Evolutionary conservation across 106 monocot genomes (phyloP), one percentile per base, ranked within the genome.

Genomic region (Dendrobium nobile): DNA sequence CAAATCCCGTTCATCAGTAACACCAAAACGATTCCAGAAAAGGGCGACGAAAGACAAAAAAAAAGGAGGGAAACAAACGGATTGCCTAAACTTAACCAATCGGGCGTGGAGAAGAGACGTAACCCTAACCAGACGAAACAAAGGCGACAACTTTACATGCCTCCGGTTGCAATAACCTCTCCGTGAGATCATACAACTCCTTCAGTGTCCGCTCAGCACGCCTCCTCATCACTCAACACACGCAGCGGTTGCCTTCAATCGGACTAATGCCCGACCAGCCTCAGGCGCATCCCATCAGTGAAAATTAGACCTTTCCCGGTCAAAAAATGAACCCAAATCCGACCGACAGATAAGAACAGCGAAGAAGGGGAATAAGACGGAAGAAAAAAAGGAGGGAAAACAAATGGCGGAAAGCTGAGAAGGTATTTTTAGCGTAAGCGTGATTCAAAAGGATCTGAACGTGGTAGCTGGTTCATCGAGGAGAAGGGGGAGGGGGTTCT

Each of bases 151-250:
- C 16, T 77, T 82, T 47, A 90, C 88, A 80, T 88, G 86, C 88
- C 90, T 86, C 79, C 79, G 59, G 55, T 72, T 82, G 55, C 24
- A 68, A 33, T n/a, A 88, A 78, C 79, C 26, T 78, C 28, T 77
- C 20, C 4, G 82, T 88, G 68, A 33, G 67, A 75, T 83, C 88
- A 79, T 90, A 88, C 41, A 93, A 77, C 41, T 88, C 85, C 84
- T 78, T 84, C 80, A 93, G 22, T 24, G 41, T 68, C 67, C 79
- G 73, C 74, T 77, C 82, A 22, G 56, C 67, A 5, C 82, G 77
- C 47, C 78, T 88, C 82, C 67, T 84, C 88, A 86, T 86, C 79
- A 27, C 75, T 70, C 70, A 70, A 74, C 79, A 43, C 73, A 24
- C 78, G 59, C 0, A 31, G 33, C 28, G 48, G 44, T 68, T 67